Evolutionary conservation across 306 rosid genomes (phyloP), one percentile per base, ranked within the genome.

Genomic region (Prunus mira): DNA sequence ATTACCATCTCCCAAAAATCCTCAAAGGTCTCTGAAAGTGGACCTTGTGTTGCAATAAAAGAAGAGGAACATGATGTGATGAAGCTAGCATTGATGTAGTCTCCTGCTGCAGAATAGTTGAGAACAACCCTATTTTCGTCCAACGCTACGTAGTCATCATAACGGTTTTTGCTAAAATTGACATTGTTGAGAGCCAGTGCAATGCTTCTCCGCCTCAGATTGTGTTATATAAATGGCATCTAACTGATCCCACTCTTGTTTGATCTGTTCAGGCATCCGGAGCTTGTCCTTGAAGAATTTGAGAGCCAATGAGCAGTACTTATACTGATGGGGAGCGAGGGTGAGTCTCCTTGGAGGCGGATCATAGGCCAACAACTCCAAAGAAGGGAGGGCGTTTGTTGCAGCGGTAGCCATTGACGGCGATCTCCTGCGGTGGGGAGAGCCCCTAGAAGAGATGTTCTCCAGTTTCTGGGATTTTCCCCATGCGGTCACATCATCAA

Each of bases 1-100:
- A 89, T 75, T 55, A 89, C 83, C 98, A 95, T 92, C 85, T 89
- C 97, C 99, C 99, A 95, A 85, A 95, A 95, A 89, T 92, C 99
- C 85, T 90, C 96, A 22, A 76, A 95, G 14, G 99, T 95, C 81
- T 90, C 90, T 5, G 89, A 96, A 74, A 92, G 83, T 2, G 99
- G 99, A 46, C 98, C 98, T 92, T 95, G 98, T 19, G 98, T 92
- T 66, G 98, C 98, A 57, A 95, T 83, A 84, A 95, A 95, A 63
- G 11, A 12, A 38, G 43, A 38, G 43, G 67, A 20, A 73, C 51
- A 74, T 67, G 22, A 77, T 17, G 82, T 73, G 65, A 95, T 71
- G 27, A 87, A 51, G 93, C 97, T 95, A 43, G 97, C 99, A 83
- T 92, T 95, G 81, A 95, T 87, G 84, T 92, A 92, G 62, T 97